Base-by-base conservation (phyloP, 441 rosid genomes). In the Pelargonium cotyledonis region DNA sequence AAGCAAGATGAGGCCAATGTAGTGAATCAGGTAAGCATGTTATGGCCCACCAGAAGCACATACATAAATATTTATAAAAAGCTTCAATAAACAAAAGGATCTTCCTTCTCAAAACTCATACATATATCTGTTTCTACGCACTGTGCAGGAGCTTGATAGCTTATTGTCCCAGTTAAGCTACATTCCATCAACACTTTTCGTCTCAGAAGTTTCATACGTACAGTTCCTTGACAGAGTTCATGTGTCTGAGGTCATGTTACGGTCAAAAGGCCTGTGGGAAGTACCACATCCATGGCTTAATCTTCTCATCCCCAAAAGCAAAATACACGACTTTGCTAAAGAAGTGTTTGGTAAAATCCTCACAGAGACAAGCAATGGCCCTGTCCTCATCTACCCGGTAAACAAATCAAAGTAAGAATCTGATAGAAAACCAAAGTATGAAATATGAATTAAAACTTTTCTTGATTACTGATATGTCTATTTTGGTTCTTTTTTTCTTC, bases 211-310 rank as follows among this genome's bases (percentile, higher is more conserved):
- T 70, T 64, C 91, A 65, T 94, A 89, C 69, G 60, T 85, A 60
- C 86, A 89, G 58, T 94, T 94, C 87, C 75, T 94, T 79, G 96
- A 94, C 76, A 83, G 99, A 72, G 99, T 94, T 70, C 97, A 91
- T 72, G 78, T 78, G 35, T 89, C 97, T 0, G 99, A 94, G 86
- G 75, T 86, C 64, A 88, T 89, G 70, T 81, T 94, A 19, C 73
- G 89, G 70, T 82, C 92, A 16, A 89, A 86, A 80, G 97, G 97
- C 72, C 80, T 91, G 67, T 94, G 97, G 99, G 97, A 91, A 77
- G 91, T 94, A 71, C 99, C 99, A 2, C 97, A 94, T 73, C 99
- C 97, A 70, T 94, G 99, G 99, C 89, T 94, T 64, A 94, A 94
- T 80, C 96, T 94, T 57, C 85, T 91, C 51, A 80, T 94, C 23